Percentiles rank a stretch among this genome's conserved stretches.
Evolutionary conservation across 1,284 basidiomycete genomes (phyloP).

Genomic region (Sutorius eximius): DNA sequence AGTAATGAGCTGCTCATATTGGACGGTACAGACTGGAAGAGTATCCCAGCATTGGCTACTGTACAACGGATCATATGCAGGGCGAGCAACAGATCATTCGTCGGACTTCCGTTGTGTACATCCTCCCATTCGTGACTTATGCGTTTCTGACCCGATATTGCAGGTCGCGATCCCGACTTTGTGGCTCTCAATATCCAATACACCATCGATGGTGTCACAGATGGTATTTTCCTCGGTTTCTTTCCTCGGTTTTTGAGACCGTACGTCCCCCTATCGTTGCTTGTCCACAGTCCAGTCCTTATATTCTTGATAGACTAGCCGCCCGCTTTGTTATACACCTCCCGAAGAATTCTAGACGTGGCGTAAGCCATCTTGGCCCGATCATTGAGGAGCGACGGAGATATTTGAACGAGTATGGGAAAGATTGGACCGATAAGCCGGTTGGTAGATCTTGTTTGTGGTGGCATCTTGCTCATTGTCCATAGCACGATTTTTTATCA

Average conservation of each 20-base stretch:
- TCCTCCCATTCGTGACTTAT: background rate
- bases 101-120: conserved; percentile 41
- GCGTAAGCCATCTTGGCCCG: conserved; percentile 31
- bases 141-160: background rate
- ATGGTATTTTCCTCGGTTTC: conserved; percentile 29
- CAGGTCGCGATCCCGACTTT: conserved; percentile 42
- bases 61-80: conserved; percentile 32
- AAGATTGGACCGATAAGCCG: conserved; percentile 40
- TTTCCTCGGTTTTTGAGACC: conserved; percentile 42
- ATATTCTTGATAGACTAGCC: background rate
- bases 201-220: conserved; percentile 35
- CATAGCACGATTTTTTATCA: conserved; percentile 41
- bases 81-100: conserved; percentile 38
- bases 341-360: conserved; percentile 11
- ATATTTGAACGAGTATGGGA: conserved; percentile 34
- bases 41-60: conserved; percentile 17
- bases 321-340: conserved; percentile 25
- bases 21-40: conserved; percentile 24
- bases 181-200: conserved; percentile 35
- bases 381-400: conserved; percentile 38
- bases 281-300: background rate
- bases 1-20: background rate
- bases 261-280: background rate
- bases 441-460: conserved; percentile 21
- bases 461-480: background rate